phyloP scores from a whole-genome alignment of 805 yeast species.

The Maudiozyma serrabonitensis region DNA sequence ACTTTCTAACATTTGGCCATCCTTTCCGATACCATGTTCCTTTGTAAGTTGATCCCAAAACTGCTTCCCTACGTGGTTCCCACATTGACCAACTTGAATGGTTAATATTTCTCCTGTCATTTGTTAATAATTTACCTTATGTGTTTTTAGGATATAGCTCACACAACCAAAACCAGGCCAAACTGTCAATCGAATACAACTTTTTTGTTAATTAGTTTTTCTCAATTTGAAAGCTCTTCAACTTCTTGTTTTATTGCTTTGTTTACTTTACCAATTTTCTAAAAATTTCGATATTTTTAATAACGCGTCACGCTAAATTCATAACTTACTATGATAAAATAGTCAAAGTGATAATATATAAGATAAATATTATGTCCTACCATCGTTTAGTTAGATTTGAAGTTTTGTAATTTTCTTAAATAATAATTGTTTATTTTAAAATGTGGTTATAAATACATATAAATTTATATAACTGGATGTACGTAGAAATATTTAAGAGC shows the following conservation, averaged over 20 bases:
- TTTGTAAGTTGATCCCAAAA: slow-evolving; percentile 84
- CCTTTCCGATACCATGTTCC: slow-evolving; percentile 67
- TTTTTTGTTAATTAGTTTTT: background rate
- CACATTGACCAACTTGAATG: slow-evolving; percentile 78
- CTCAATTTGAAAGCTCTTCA: background rate
- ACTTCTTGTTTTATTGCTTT: background rate
- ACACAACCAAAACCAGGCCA: too few relatives aligned
- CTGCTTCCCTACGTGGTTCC: slow-evolving; percentile 87
- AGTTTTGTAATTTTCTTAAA: too few relatives aligned
- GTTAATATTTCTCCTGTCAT: slow-evolving; percentile 62
- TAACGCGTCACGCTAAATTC: background rate
- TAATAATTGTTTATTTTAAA: too few relatives aligned
- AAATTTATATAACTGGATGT: too few relatives aligned
- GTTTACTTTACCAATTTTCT: background rate
- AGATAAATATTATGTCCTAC: background rate
- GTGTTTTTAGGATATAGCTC: too few relatives aligned
- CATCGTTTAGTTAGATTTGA: too few relatives aligned
- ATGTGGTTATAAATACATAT: too few relatives aligned
- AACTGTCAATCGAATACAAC: background rate
- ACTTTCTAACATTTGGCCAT: slow-evolving; percentile 20
- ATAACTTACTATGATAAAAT: background rate
- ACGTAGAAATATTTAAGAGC: too few relatives aligned
- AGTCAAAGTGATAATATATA: background rate
- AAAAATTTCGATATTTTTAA: background rate
- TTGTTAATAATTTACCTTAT: background rate